Conservation (phyloP, 495 filamentous ascomycete species). For the Neurospora sp. region DNA sequence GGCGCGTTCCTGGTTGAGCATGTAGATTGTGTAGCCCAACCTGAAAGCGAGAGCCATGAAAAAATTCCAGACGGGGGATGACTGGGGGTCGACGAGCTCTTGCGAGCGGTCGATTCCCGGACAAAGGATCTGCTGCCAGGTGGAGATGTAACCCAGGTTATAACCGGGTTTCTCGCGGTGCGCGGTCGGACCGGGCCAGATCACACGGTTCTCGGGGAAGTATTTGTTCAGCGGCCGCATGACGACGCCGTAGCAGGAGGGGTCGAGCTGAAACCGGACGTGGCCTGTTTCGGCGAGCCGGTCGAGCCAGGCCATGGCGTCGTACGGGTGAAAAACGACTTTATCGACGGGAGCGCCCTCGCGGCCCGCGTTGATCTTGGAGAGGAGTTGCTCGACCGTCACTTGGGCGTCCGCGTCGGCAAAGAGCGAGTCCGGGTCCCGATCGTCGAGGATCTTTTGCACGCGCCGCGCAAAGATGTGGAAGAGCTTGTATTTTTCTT, state of each 20-base stretch:
- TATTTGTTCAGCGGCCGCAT: conserved; percentile 4
- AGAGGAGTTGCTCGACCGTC: conserved; percentile 17
- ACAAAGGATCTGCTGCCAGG: conserved; percentile 5
- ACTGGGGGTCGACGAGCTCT: not conserved
- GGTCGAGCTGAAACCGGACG: conserved; percentile 14
- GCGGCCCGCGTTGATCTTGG: conserved; percentile 14
- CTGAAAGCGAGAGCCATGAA: conserved; percentile 16
- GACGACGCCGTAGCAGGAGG: conserved; percentile 17
- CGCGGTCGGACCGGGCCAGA: not conserved
- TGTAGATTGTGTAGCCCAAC: conserved; percentile 14
- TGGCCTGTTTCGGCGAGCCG: conserved; percentile 9
- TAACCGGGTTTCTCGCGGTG: not conserved
- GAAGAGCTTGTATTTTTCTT: conserved; percentile 14
- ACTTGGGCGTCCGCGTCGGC: conserved; percentile 1
- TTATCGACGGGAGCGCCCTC: conserved; percentile 7
- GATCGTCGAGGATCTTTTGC: conserved; percentile 19
- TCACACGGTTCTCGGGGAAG: conserved; percentile 20
- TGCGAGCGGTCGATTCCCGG: not conserved
- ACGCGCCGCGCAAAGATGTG: conserved; percentile 20
- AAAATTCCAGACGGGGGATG: conserved; percentile 7
- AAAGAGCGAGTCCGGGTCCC: conserved; percentile 12
- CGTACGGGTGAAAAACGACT: conserved; percentile 11
- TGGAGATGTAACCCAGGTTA: not conserved
- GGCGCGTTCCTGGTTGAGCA: not conserved
- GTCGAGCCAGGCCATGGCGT: conserved; percentile 21